Evolutionary conservation across 306 rosid species (phyloP).

Genomic region (Vigna angularis): DNA sequence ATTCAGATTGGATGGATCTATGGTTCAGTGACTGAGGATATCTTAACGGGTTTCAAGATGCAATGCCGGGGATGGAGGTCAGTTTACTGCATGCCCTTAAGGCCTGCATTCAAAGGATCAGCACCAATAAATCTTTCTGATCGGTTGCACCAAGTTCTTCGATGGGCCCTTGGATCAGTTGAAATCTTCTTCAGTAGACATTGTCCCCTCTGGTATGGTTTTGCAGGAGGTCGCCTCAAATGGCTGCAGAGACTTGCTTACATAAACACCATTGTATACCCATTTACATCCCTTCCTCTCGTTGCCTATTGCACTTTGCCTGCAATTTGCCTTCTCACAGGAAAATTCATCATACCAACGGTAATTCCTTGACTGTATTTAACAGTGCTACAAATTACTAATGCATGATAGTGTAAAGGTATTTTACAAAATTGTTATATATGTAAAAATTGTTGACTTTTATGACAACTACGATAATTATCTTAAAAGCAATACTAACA

Average conservation of each 20-base stretch:
- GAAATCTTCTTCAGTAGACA: slow-evolving; percentile 99
- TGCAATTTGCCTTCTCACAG: slow-evolving; percentile 95
- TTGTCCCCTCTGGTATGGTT: slow-evolving; percentile 98
- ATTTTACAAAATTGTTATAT: too few species aligned
- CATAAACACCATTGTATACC: slow-evolving; percentile 96
- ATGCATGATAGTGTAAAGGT: too few species aligned
- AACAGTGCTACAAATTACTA: not conserved
- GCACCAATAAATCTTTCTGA: slow-evolving; percentile 97
- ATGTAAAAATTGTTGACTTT: too few species aligned
- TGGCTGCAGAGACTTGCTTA: slow-evolving; percentile 91
- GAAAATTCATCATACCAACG: slow-evolving; percentile 97
- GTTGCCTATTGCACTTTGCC: slow-evolving; percentile 89
- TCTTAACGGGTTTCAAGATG: slow-evolving; percentile 98
- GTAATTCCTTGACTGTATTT: slow-evolving; percentile 55
- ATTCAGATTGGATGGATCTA: slow-evolving; percentile 97
- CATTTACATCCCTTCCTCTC: slow-evolving; percentile 95
- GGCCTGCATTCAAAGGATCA: slow-evolving; percentile 99
- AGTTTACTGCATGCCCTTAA: slow-evolving; percentile 93
- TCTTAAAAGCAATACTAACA: too few species aligned
- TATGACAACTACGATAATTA: too few species aligned
- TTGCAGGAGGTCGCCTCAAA: slow-evolving; percentile 93
- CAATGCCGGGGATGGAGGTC: slow-evolving; percentile 99
- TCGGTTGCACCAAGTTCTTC: slow-evolving; percentile 95
- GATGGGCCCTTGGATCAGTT: slow-evolving; percentile 99
- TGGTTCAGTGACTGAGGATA: slow-evolving; percentile 98